These are phyloP conservation scores for Protostelium mycophagum DNA, from an alignment of 78 protist species.

Conservation along the genomic window DNA sequence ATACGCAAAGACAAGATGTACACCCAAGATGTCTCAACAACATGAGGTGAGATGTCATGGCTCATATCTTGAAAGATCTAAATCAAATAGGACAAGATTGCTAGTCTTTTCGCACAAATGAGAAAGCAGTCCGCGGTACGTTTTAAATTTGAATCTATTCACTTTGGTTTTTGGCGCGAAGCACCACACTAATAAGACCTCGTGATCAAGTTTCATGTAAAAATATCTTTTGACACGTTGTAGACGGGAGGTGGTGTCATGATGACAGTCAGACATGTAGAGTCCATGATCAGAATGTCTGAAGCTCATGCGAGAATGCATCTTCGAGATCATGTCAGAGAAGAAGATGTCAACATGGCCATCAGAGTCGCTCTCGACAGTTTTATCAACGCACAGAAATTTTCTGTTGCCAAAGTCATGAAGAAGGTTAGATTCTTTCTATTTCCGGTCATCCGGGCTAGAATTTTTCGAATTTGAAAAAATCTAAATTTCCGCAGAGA, in stretches of 20 bases:
- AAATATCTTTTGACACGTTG: not conserved
- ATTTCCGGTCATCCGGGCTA: not conserved
- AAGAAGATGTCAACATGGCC: slow-evolving; percentile 90
- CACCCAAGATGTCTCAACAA: slow-evolving; percentile 39
- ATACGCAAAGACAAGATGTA: slow-evolving; percentile 23
- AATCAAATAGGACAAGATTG: slow-evolving; percentile 79
- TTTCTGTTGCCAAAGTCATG: slow-evolving; percentile 27
- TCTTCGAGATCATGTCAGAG: slow-evolving; percentile 81
- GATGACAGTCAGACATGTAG: slow-evolving; percentile 94
- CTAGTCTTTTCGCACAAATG: slow-evolving; percentile 84
- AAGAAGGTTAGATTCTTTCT: slow-evolving; percentile 9
- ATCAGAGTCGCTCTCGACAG: slow-evolving; percentile 83
- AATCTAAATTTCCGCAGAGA: not conserved
- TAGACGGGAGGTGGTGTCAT: slow-evolving; percentile 73
- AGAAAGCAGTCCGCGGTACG: slow-evolving; percentile 91
- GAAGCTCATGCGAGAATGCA: slow-evolving; percentile 97
- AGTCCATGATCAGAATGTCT: slow-evolving; percentile 87
- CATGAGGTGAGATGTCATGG: too few relatives aligned
- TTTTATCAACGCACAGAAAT: slow-evolving; percentile 88
- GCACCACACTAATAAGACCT: not conserved
- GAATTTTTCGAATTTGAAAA: not conserved
- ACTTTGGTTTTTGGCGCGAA: not conserved
- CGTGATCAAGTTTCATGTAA: not conserved
- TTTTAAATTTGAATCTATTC: too few relatives aligned
- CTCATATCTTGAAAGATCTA: too few relatives aligned